Conservation (phyloP, 305 asterid genomes). For the Solanum aculeatissimum region DNA sequence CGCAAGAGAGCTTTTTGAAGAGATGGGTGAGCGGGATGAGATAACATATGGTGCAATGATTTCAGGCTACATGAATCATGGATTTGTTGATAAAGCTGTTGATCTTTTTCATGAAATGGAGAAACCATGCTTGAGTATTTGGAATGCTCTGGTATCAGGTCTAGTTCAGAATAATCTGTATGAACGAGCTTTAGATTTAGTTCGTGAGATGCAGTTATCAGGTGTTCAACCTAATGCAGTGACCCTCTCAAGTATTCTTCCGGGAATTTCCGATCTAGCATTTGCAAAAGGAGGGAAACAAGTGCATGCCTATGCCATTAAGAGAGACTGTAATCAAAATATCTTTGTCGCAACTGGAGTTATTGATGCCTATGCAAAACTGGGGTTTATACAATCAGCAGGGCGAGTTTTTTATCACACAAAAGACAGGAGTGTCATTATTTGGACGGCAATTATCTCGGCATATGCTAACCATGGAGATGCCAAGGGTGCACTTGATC, state of each 20-base stretch:
- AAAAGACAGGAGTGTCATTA: constrained; percentile 46
- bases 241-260: constrained; percentile 71
- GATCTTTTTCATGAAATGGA: constrained; percentile 36
- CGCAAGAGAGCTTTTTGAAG: constrained; percentile 61
- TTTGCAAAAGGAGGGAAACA: constrained; percentile 59
- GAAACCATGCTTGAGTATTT: constrained; percentile 53
- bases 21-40: constrained; percentile 70
- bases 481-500: constrained; percentile 41
- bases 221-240: constrained; percentile 49
- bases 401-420: constrained; percentile 40
- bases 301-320: constrained; percentile 63
- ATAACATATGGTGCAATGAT: constrained; percentile 66
- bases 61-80: constrained; percentile 77
- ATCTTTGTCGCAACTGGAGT: constrained; percentile 61
- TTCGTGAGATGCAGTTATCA: constrained; percentile 42
- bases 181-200: constrained; percentile 36
- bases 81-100: constrained; percentile 60
- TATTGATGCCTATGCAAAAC: constrained; percentile 66
- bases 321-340: constrained; percentile 33
- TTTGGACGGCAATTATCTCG: constrained; percentile 83
- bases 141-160: constrained; percentile 88
- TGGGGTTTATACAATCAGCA: constrained; percentile 65
- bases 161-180: constrained; percentile 54
- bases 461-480: constrained; percentile 80
- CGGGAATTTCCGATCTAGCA: constrained; percentile 44